These are phyloP conservation scores for Eucalyptus grandis DNA, from an alignment of 345 rosid genomes.

Conservation along the genomic window DNA sequence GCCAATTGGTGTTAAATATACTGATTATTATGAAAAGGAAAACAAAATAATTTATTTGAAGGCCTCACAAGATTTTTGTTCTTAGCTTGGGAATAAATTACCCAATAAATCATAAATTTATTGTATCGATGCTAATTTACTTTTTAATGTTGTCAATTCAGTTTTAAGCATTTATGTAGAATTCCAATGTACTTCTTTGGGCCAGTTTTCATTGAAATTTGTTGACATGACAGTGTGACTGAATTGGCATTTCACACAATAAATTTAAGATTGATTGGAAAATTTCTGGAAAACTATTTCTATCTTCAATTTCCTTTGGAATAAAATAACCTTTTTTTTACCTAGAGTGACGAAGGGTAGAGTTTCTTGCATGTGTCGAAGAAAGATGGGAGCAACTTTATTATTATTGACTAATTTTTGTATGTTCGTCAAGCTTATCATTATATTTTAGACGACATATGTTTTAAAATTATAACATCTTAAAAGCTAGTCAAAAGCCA, in stretches of 20 bases:
- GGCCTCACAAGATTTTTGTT: background rate
- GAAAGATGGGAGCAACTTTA: background rate
- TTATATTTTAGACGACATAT: background rate
- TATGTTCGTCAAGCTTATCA: background rate
- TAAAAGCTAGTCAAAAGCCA: background rate
- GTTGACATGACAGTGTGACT: too few species aligned
- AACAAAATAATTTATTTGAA: background rate
- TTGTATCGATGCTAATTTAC: too few species aligned
- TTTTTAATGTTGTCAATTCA: too few species aligned
- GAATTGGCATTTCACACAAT: fast-evolving
- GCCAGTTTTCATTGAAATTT: too few species aligned
- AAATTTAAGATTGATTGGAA: background rate
- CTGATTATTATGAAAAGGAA: background rate
- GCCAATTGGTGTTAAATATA: background rate
- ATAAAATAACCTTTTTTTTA: background rate
- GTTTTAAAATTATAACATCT: background rate
- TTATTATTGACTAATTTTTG: background rate
- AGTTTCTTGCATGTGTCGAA: background rate
- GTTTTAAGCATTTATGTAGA: too few species aligned
- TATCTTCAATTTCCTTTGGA: background rate
- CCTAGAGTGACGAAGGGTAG: background rate
- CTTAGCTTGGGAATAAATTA: background rate
- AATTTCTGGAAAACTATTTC: background rate
- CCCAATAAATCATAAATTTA: too few species aligned
- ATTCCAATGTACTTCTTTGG: too few species aligned